A percentile compares a stretch with the other conserved stretches of the same genome.
phyloP scores from a whole-genome alignment of 2,329 filamentous ascomycete genomes.

The Aspergillus sp. region DNA sequence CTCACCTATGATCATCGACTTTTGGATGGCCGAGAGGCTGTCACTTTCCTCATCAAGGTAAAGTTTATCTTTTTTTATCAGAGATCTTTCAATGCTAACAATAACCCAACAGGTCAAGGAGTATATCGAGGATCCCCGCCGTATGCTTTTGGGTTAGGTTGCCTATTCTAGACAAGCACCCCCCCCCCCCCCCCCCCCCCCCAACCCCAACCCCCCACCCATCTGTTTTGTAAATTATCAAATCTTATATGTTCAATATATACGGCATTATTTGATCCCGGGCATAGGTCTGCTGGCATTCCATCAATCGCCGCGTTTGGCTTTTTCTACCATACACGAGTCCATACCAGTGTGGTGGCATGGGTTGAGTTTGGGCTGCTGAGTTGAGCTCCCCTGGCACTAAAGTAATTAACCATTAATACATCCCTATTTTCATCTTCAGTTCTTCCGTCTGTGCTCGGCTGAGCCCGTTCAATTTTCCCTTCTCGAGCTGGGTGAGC shows the following conservation, averaged over 20 bases:
- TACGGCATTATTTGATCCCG: background rate
- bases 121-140: conserved; percentile 91
- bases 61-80: conserved; percentile 1
- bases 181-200: no score
- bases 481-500: conserved; percentile 57
- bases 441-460: conserved; percentile 43
- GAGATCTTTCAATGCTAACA: conserved; percentile 14
- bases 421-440: conserved; percentile 31
- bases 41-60: conserved; percentile 90
- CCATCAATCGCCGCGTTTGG: background rate
- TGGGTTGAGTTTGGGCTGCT: background rate
- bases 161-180: background rate
- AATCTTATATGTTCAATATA: conserved; percentile 17
- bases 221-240: conserved; percentile 34
- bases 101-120: conserved; percentile 70
- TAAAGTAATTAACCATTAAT: background rate
- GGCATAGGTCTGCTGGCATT: background rate
- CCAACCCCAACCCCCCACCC: no score
- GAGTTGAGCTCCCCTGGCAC: background rate
- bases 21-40: conserved; percentile 90
- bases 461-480: conserved; percentile 47
- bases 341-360: background rate
- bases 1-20: conserved; percentile 97
- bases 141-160: conserved; percentile 72
- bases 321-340: background rate